Evolutionary conservation across 1,139 yeast genomes (phyloP).

Genomic region (Saccharomyces hybrid): DNA sequence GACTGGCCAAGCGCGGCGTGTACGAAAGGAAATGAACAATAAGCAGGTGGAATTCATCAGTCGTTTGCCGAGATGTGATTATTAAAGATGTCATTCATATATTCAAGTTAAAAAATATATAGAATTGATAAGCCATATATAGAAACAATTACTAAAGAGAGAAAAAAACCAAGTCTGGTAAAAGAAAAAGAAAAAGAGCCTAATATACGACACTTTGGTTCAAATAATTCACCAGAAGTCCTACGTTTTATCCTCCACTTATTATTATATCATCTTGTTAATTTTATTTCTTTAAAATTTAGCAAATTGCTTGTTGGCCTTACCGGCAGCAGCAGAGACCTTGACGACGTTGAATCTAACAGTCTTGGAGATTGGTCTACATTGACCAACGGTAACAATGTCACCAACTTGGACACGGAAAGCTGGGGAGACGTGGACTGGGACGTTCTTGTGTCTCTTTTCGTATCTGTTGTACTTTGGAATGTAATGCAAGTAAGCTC

Average conservation of each 20-base stretch:
- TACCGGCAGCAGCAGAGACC: conserved; percentile 84
- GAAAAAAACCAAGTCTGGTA: neutral
- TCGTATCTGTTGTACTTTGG: conserved; percentile 99
- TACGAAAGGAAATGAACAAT: neutral
- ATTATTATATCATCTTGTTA: neutral
- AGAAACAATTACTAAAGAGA: neutral
- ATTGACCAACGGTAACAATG: conserved; percentile 98
- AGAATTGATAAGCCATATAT: neutral
- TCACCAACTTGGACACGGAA: conserved; percentile 99
- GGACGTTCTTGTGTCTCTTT: conserved; percentile 99
- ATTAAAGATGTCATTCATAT: neutral
- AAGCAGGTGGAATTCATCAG: neutral
- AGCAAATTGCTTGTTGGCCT: conserved; percentile 86
- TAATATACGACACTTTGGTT: neutral
- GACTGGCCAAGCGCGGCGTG: neutral
- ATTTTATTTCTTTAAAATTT: conserved; percentile 33
- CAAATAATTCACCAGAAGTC: neutral
- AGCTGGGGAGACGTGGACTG: conserved; percentile 99
- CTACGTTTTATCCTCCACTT: neutral
- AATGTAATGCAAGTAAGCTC: conserved; percentile 99
- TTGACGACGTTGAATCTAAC: conserved; percentile 99
- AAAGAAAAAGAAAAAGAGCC: neutral
- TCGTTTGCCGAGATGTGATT: neutral
- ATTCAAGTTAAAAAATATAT: neutral
- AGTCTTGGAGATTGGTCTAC: conserved; percentile 99